phyloP scores from a whole-genome alignment of 1,284 basidiomycete species.

The Apiotrichum veenhuisii region DNA sequence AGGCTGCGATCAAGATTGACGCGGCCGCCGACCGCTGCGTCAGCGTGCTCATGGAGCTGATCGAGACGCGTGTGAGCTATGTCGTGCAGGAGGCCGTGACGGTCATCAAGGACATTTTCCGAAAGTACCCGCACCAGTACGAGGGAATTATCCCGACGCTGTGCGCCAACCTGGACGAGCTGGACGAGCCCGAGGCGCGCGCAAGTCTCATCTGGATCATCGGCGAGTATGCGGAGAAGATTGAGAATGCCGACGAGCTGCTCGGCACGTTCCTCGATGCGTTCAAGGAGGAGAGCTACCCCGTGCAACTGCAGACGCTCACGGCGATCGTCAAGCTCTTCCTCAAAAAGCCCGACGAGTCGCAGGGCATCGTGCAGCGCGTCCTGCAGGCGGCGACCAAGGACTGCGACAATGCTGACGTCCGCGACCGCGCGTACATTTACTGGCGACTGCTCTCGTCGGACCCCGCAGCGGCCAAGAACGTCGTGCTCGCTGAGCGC shows the following conservation, averaged over 20 bases:
- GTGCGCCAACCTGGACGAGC: constrained; percentile 83
- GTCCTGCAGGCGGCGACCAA: constrained; percentile 97
- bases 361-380: constrained; percentile 88
- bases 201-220: constrained; percentile 98
- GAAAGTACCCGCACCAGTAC: constrained; percentile 93
- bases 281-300: constrained; percentile 88
- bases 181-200: constrained; percentile 95
- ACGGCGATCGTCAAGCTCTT: constrained; percentile 97
- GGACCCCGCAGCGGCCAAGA: constrained; percentile 90
- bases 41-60: constrained; percentile 74
- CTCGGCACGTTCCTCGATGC: constrained; percentile 86
- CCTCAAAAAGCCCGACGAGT: constrained; percentile 85
- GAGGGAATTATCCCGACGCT: constrained; percentile 90
- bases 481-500: constrained; percentile 82
- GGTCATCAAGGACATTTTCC: constrained; percentile 97
- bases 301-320: constrained; percentile 81
- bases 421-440: constrained; percentile 90
- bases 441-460: constrained; percentile 93
- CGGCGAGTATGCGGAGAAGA: constrained; percentile 93
- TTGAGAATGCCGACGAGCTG: constrained; percentile 93
- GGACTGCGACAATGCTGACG: constrained; percentile 93
- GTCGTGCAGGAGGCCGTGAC: constrained; percentile 97
- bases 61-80: constrained; percentile 92
- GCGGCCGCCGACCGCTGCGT: constrained; percentile 86
- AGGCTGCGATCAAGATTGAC: constrained; percentile 95